Evolutionary conservation across 2,329 filamentous ascomycete species (phyloP).

Genomic region (Colletotrichum incanum): DNA sequence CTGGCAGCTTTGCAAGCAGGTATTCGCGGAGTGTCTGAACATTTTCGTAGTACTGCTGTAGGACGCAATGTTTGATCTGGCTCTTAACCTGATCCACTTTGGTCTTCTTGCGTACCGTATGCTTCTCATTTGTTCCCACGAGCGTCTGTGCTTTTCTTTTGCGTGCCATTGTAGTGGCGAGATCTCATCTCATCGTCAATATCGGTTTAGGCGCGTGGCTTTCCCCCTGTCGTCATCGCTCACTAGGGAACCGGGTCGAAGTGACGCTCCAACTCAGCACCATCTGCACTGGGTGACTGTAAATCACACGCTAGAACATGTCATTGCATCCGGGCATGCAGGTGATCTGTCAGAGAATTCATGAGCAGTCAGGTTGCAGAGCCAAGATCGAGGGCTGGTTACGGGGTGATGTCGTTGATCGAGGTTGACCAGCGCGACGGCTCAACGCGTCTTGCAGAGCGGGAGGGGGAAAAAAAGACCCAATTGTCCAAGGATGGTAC

Average conservation of each 20-base stretch:
- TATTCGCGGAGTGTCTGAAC: conserved; percentile 80
- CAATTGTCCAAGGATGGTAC: not conserved
- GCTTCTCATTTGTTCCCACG: not conserved
- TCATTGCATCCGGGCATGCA: conserved; percentile 8
- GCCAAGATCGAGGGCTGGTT: not conserved
- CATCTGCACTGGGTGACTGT: not conserved
- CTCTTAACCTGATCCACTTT: not conserved
- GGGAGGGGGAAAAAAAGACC: not conserved
- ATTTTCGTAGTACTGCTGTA: conserved; percentile 66
- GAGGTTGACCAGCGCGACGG: conserved; percentile 16
- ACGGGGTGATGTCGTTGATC: conserved; percentile 12
- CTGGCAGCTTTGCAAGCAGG: conserved; percentile 76
- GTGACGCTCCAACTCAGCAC: not conserved
- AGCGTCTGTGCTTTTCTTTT: conserved; percentile 33
- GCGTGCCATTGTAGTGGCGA: conserved; percentile 17
- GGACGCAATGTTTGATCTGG: conserved; percentile 36
- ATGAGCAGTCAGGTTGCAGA: conserved; percentile 1
- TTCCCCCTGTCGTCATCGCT: not conserved
- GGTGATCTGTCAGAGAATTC: conserved; percentile 9
- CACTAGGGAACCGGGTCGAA: not conserved
- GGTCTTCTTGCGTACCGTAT: conserved; percentile 18
- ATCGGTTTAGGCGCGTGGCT: conserved; percentile 9
- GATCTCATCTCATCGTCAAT: conserved; percentile 3
- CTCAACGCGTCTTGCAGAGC: conserved; percentile 10
- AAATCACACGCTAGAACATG: conserved; percentile 10